These are phyloP conservation scores for Agaricus blazei DNA, from an alignment of 768 basidiomycete genomes.

Conservation along the genomic window DNA sequence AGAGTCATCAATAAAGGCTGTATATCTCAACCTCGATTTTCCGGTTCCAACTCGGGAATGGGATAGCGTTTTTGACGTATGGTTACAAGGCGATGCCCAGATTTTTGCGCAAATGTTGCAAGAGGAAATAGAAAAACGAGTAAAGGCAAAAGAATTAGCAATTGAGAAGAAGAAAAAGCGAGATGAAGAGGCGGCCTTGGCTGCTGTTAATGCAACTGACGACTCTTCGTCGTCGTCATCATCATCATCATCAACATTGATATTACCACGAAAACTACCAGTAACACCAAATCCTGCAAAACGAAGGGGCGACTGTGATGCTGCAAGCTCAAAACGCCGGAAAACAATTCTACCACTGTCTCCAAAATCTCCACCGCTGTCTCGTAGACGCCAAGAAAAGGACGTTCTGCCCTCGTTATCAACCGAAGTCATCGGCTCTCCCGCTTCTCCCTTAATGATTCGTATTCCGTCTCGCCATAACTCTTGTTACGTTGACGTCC, in stretches of 20 bases:
- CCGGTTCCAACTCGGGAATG: slow-evolving; percentile 82
- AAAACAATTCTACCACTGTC: slow-evolving; percentile 6
- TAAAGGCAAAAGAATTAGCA: slow-evolving; percentile 46
- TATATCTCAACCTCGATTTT: slow-evolving; percentile 86
- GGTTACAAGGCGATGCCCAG: slow-evolving; percentile 88
- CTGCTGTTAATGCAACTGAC: slow-evolving; percentile 12
- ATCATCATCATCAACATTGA: no score
- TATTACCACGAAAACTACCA: not conserved
- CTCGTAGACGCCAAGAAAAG: not conserved
- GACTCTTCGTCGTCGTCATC: not conserved
- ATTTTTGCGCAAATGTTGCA: slow-evolving; percentile 59
- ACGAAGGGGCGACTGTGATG: not conserved
- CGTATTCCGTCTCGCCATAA: slow-evolving; percentile 8
- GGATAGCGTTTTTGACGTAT: slow-evolving; percentile 87
- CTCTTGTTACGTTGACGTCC: not conserved
- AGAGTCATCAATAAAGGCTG: slow-evolving; percentile 52
- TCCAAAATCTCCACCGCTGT: slow-evolving; percentile 6
- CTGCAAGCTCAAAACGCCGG: slow-evolving; percentile 3
- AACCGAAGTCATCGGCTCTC: not conserved
- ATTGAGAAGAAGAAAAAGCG: slow-evolving; percentile 52
- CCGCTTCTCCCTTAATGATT: not conserved
- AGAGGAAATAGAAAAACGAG: slow-evolving; percentile 53
- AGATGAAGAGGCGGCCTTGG: slow-evolving; percentile 38
- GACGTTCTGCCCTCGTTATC: not conserved
- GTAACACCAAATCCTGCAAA: slow-evolving; percentile 6